These are phyloP conservation scores for Erysiphe pulchra DNA, from an alignment of 2,329 filamentous ascomycete genomes.

Conservation along the genomic window DNA sequence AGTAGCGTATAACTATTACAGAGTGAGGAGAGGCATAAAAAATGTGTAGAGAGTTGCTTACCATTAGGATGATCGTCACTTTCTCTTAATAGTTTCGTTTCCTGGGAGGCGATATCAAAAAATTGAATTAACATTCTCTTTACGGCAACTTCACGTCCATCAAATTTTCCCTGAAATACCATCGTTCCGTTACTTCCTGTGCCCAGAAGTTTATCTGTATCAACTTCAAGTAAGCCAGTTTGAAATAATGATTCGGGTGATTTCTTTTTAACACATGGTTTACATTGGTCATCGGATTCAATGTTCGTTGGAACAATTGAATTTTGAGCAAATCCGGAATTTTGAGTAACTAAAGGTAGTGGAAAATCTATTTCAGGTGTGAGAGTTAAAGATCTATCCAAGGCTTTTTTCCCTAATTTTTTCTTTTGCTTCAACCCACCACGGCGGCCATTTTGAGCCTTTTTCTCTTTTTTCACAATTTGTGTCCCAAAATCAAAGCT, in stretches of 20 bases:
- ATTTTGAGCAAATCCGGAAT: slow-evolving; percentile 31
- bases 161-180: slow-evolving; percentile 85
- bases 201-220: slow-evolving; percentile 35
- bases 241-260: slow-evolving; percentile 32
- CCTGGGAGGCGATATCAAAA: slow-evolving; percentile 82
- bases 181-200: slow-evolving; percentile 92
- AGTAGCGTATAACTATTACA: slow-evolving; percentile 64
- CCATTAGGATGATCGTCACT: slow-evolving; percentile 86
- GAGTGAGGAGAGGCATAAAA: slow-evolving; percentile 7
- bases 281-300: slow-evolving; percentile 35
- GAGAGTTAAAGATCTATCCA: neutral
- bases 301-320: slow-evolving; percentile 28
- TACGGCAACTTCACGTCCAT: slow-evolving; percentile 76
- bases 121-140: slow-evolving; percentile 95
- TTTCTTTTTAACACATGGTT: slow-evolving; percentile 30
- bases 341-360: slow-evolving; percentile 15
- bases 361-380: slow-evolving; percentile 5
- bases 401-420: slow-evolving; percentile 18
- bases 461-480: slow-evolving; percentile 24
- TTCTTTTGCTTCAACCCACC: slow-evolving; percentile 44
- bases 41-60: slow-evolving; percentile 12
- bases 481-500: neutral
- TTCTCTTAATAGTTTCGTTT: slow-evolving; percentile 71
- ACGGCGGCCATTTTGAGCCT: slow-evolving; percentile 42
- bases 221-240: slow-evolving; percentile 37